Percentiles rank a stretch among this genome's conserved stretches.
These are phyloP conservation scores for Beauveria sp. DNA, from an alignment of 2,329 filamentous ascomycete genomes.

Conservation along the genomic window DNA sequence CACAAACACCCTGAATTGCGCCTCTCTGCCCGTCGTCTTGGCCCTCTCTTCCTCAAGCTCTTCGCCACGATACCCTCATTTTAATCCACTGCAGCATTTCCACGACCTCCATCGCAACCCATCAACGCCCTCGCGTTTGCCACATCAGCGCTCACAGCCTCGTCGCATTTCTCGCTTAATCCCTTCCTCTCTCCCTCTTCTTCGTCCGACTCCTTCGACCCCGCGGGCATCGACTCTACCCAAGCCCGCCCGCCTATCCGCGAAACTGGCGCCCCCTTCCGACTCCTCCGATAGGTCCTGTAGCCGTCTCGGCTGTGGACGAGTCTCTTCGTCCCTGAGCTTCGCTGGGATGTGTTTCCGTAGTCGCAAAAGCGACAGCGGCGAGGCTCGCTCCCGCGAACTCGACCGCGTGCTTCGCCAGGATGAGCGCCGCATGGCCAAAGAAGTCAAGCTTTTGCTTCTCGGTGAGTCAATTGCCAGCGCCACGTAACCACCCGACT, in stretches of 20 bases:
- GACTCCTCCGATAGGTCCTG: background rate
- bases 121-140: background rate
- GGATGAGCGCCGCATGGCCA: slow-evolving; percentile 79
- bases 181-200: background rate
- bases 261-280: slow-evolving; percentile 5
- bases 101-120: background rate
- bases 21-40: background rate
- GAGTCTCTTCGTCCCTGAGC: background rate
- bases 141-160: background rate
- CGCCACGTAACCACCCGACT: background rate
- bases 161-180: background rate
- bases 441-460: slow-evolving; percentile 88
- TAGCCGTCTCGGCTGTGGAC: slow-evolving; percentile 4
- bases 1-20: background rate
- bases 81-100: background rate
- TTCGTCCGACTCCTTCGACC: background rate
- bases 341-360: slow-evolving; percentile 55
- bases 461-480: slow-evolving; percentile 55
- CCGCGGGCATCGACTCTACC: background rate
- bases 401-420: slow-evolving; percentile 80
- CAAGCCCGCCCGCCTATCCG: background rate
- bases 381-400: slow-evolving; percentile 55
- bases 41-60: background rate
- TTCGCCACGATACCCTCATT: background rate
- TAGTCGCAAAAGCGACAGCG: slow-evolving; percentile 42